Evolutionary conservation across 306 rosid genomes (phyloP), one percentile per base, ranked within the genome.

Genomic region (Spatholobus suberectus): DNA sequence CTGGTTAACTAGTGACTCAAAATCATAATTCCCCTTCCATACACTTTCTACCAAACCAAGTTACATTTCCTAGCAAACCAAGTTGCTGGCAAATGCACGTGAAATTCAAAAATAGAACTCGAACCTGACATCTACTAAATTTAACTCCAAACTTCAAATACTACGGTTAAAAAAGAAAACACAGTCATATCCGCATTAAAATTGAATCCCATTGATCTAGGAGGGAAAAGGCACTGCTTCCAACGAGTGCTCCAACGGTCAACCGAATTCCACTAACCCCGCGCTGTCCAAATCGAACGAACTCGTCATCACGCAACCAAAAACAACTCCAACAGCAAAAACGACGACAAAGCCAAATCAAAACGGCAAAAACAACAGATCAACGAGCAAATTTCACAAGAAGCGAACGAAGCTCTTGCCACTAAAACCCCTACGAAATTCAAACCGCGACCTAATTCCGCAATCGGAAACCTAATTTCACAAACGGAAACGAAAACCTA

Each of bases 401-500:
- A 46, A 13, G 13, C 76, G 49, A 74, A 0, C 41, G 47, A 83
- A 87, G 79, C 81, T 47, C 83, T 0, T 13, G 61, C 47, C 73
- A 84, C 92, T 87, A 86, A 88, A 93, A 90, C 88, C 97, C 97
- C 90, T 38, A 75, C 83, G 49, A 54, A 34, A 78, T 46, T 46
- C 52, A 81, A 3, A 24, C 13, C 8, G 81, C 55, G 3, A 84
- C 84, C 84, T 52, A 85, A 93, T 86, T 92, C 94, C 47, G 68
- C 26, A 85, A 76, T 84, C 83, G 24, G 47, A 88, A 87, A 71
- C 84, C 86, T 84, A 46, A 82, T 84, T 85, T 82, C 51, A 77
- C 32, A 29, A 29, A 29, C 32, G 32, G 32, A 29, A 77, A 0
- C 27, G 4, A 7, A 57, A 54, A 68, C 6, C 83, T 43, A 78